These are phyloP conservation scores for Isochrysis galbana DNA, from an alignment of 78 protist species.

Conservation along the genomic window DNA sequence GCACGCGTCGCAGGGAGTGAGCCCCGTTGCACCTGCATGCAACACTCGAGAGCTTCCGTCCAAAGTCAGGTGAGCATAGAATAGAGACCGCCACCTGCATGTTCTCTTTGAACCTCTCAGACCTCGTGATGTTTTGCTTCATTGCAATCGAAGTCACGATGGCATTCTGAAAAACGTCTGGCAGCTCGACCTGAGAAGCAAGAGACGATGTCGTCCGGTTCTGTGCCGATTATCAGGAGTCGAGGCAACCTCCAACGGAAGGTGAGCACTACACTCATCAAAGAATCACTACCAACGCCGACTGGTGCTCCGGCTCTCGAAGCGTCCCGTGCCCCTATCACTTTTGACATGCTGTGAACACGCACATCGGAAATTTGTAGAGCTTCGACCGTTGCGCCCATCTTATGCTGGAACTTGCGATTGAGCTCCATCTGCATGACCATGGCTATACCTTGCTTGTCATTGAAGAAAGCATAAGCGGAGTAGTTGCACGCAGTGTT, in stretches of 20 bases:
- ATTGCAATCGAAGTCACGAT: background rate
- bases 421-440: background rate
- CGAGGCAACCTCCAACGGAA: too few species aligned
- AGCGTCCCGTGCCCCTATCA: background rate
- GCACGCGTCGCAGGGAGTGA: too few species aligned
- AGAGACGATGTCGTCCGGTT: too few species aligned
- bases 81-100: too few species aligned
- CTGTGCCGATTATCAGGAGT: too few species aligned
- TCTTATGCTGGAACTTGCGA: background rate
- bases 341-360: background rate
- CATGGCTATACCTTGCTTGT: slow-evolving; percentile 11
- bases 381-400: background rate
- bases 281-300: too few species aligned
- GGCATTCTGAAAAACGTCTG: background rate
- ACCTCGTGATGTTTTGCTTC: background rate
- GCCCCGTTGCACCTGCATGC: too few species aligned
- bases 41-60: too few species aligned
- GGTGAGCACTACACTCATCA: too few species aligned
- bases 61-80: too few species aligned
- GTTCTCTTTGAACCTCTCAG: background rate
- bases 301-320: too few species aligned
- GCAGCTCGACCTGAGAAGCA: background rate
- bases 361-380: background rate
- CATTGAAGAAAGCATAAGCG: background rate
- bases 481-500: slow-evolving; percentile 4